Evolutionary conservation across 2,329 filamentous ascomycete species (phyloP).

Genomic region (Ophiocordyceps unilateralis): DNA sequence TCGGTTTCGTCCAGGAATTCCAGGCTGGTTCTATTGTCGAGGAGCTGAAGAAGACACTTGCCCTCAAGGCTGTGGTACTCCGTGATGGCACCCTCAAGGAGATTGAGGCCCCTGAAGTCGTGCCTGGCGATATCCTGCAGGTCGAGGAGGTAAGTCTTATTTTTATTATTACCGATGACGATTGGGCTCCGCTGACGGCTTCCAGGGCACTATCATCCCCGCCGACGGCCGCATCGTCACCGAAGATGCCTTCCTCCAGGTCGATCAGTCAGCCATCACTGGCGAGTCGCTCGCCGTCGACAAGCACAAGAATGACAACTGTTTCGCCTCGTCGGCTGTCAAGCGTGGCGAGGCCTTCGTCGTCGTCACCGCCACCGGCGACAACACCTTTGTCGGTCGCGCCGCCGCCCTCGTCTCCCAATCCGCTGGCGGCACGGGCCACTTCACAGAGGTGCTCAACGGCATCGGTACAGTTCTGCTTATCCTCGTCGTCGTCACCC

Average conservation of each 20-base stretch:
- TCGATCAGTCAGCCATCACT: conserved; percentile 84
- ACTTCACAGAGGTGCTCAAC: conserved; percentile 85
- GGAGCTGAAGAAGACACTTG: conserved; percentile 78
- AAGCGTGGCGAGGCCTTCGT: conserved; percentile 81
- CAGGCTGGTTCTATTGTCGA: conserved; percentile 84
- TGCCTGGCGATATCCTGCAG: conserved; percentile 79
- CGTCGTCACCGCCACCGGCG: conserved; percentile 68
- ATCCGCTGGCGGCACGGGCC: conserved; percentile 56
- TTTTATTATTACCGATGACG: background rate
- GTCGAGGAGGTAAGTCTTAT: conserved; percentile 45
- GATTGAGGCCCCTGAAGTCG: conserved; percentile 67
- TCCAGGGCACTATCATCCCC: conserved; percentile 65
- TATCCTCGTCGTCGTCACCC: conserved; percentile 61
- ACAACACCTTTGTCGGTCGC: conserved; percentile 80
- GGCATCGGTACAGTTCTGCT: conserved; percentile 69
- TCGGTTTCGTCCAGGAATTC: conserved; percentile 81
- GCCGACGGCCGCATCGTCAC: conserved; percentile 78
- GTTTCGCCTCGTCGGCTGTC: conserved; percentile 73
- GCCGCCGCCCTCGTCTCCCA: conserved; percentile 72
- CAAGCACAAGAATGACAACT: conserved; percentile 66
- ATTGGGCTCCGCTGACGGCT: background rate
- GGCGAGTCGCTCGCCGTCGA: conserved; percentile 85
- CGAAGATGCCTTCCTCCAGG: conserved; percentile 69
- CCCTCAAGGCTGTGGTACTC: conserved; percentile 73
- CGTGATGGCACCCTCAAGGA: conserved; percentile 63